Conservation (phyloP, 1,284 basidiomycete species). For the Rhodotorula sp. region DNA sequence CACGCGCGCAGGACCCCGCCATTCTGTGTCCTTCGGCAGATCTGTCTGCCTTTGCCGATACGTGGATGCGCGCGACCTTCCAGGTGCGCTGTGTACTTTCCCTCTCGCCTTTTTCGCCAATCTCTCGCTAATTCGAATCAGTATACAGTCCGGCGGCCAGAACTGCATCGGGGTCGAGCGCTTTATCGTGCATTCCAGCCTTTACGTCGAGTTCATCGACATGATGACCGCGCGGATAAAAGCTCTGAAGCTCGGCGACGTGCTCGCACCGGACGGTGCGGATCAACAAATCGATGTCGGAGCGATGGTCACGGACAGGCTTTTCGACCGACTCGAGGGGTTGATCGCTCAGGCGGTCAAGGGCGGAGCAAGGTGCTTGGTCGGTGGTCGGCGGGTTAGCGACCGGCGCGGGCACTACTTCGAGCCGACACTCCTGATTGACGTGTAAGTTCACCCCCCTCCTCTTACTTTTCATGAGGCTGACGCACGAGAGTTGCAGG, state of each 20-base stretch:
- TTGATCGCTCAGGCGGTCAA: conserved; percentile 70
- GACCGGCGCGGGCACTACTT: conserved; percentile 69
- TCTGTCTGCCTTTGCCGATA: conserved; percentile 54
- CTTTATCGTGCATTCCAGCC: conserved; percentile 74
- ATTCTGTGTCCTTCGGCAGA: conserved; percentile 55
- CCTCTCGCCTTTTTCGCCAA: neutral
- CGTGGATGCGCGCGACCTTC: conserved; percentile 81
- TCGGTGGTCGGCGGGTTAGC: conserved; percentile 64
- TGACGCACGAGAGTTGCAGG: neutral
- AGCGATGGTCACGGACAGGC: conserved; percentile 70
- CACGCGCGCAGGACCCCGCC: conserved; percentile 53
- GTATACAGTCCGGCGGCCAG: conserved; percentile 65
- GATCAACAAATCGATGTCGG: conserved; percentile 65
- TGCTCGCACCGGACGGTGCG: conserved; percentile 46
- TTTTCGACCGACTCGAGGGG: conserved; percentile 68
- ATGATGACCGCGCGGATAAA: conserved; percentile 64
- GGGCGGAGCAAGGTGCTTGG: conserved; percentile 67
- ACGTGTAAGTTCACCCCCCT: conserved; percentile 55
- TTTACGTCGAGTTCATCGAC: conserved; percentile 70
- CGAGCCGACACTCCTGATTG: conserved; percentile 78
- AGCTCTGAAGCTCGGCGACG: conserved; percentile 63
- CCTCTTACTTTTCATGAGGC: conserved; percentile 51
- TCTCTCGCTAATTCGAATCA: neutral
- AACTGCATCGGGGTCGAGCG: conserved; percentile 97
- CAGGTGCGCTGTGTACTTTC: conserved; percentile 54